Percentiles rank a stretch among this genome's conserved stretches.
These are phyloP conservation scores for Tolypocladium tropicale DNA, from an alignment of 2,329 filamentous ascomycete genomes.

Conservation along the genomic window DNA sequence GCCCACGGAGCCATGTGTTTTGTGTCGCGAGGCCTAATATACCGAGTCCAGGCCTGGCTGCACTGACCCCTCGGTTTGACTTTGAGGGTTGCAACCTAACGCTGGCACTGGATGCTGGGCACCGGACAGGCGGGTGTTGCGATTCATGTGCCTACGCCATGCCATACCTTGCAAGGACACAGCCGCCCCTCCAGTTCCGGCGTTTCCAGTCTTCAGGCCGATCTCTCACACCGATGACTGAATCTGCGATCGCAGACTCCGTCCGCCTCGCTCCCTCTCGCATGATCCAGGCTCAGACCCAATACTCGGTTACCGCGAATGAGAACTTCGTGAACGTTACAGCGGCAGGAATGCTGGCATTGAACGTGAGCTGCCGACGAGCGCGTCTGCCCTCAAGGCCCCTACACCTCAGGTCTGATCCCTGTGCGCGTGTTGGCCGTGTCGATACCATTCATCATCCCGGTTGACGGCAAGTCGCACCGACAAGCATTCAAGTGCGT, in stretches of 20 bases:
- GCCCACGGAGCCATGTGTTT: conserved; percentile 1
- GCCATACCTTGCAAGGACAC: background rate
- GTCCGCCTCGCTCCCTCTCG: conserved; percentile 1
- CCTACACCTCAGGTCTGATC: background rate
- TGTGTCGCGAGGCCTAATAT: conserved; percentile 1
- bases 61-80: background rate
- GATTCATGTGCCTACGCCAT: background rate
- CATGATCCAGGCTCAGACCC: background rate
- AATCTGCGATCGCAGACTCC: background rate
- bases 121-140: background rate
- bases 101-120: background rate
- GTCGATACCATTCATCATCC: conserved; percentile 1
- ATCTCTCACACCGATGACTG: background rate
- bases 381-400: background rate
- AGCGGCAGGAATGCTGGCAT: background rate
- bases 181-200: background rate
- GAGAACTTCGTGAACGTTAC: background rate
- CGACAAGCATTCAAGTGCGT: conserved; percentile 5
- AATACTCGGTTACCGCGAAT: background rate
- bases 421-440: background rate
- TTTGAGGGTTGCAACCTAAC: background rate
- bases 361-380: background rate
- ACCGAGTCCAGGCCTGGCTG: background rate
- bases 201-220: background rate
- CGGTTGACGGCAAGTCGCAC: conserved; percentile 7